Evolutionary conservation across 2,329 filamentous ascomycete genomes (phyloP).

Genomic region (Aspergillus ustus): DNA sequence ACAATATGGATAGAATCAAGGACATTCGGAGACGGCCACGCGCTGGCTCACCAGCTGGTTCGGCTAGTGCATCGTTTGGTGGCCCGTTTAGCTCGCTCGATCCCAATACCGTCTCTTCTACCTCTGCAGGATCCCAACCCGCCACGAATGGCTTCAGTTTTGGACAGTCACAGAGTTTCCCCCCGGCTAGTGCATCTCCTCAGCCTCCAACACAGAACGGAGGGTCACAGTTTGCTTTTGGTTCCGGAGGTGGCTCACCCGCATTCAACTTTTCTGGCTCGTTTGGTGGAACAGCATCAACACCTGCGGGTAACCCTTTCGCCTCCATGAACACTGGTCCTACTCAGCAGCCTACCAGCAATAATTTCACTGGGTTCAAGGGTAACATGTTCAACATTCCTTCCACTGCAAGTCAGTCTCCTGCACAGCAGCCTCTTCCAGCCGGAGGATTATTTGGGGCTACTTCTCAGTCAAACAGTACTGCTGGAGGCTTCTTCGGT

Average conservation of each 20-base stretch:
- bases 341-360: slow-evolving; percentile 25
- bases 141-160: slow-evolving; percentile 39
- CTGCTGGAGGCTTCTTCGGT: slow-evolving; percentile 25
- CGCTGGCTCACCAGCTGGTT: slow-evolving; percentile 25
- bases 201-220: slow-evolving; percentile 31
- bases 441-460: slow-evolving; percentile 28
- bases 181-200: slow-evolving; percentile 30
- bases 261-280: slow-evolving; percentile 40
- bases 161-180: slow-evolving; percentile 44
- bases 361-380: slow-evolving; percentile 36
- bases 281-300: slow-evolving; percentile 22
- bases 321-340: slow-evolving; percentile 31
- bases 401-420: slow-evolving; percentile 26
- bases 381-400: slow-evolving; percentile 39
- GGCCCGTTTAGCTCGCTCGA: slow-evolving; percentile 37
- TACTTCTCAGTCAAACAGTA: slow-evolving; percentile 19
- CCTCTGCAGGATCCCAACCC: slow-evolving; percentile 23
- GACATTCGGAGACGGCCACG: slow-evolving; percentile 33
- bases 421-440: slow-evolving; percentile 28
- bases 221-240: slow-evolving; percentile 36
- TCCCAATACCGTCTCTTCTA: slow-evolving; percentile 35
- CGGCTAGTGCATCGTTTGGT: slow-evolving; percentile 27
- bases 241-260: slow-evolving; percentile 31
- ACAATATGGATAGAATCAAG: slow-evolving; percentile 27
- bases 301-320: slow-evolving; percentile 42